These are phyloP conservation scores for Gossypium schwendimanii DNA, from an alignment of 441 rosid genomes.

Conservation along the genomic window DNA sequence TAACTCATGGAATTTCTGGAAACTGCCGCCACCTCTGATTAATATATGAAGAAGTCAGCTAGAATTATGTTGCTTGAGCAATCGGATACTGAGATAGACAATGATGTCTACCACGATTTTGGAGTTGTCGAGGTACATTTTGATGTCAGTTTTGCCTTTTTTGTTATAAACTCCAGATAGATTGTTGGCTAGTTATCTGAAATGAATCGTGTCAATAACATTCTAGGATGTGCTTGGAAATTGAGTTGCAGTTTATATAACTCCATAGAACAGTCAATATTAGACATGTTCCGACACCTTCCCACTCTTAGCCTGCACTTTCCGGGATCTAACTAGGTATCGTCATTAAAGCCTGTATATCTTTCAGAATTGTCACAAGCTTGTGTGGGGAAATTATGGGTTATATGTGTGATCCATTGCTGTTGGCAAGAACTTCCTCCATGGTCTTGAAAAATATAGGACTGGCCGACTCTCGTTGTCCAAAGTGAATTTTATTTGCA, in stretches of 20 bases:
- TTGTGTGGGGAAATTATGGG: constrained; percentile 18
- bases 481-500: background rate
- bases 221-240: constrained; percentile 10
- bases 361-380: background rate
- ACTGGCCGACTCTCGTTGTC: constrained; percentile 9
- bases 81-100: background rate
- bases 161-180: background rate
- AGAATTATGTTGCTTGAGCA: background rate
- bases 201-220: background rate
- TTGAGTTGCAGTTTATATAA: background rate
- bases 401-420: constrained; percentile 6
- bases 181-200: background rate
- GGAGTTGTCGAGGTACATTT: constrained; percentile 27
- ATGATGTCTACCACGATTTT: constrained; percentile 4
- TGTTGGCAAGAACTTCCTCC: constrained; percentile 7
- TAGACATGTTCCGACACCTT: background rate
- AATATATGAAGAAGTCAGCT: constrained; percentile 27
- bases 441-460: background rate
- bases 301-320: background rate
- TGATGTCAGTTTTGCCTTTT: background rate
- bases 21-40: constrained; percentile 54
- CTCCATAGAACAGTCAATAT: constrained; percentile 1
- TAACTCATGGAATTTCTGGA: constrained; percentile 96
- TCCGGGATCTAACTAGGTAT: background rate
- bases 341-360: background rate